These are phyloP conservation scores for Paragyromitra xinjiangensis DNA, from an alignment of 495 filamentous ascomycete genomes.

Conservation along the genomic window DNA sequence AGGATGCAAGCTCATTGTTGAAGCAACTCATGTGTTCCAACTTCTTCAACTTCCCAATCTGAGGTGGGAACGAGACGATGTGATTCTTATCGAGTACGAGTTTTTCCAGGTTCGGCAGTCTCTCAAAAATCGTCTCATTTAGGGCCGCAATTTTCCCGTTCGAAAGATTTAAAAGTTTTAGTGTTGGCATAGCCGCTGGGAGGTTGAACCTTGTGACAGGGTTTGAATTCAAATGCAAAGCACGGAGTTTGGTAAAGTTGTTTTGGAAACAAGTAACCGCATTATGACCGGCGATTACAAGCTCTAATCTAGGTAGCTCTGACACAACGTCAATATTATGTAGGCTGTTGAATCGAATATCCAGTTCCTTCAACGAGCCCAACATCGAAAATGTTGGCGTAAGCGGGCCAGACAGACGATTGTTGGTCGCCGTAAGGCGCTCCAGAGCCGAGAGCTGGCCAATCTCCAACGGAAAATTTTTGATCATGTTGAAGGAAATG, in stretches of 20 bases:
- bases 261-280: conserved; percentile 85
- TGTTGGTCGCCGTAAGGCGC: conserved; percentile 94
- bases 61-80: conserved; percentile 82
- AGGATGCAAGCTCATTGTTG: conserved; percentile 81
- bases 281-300: conserved; percentile 89
- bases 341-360: conserved; percentile 91
- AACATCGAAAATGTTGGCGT: conserved; percentile 74
- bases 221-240: conserved; percentile 87
- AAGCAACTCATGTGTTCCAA: conserved; percentile 94
- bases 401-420: conserved; percentile 78
- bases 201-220: conserved; percentile 93
- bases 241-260: conserved; percentile 81
- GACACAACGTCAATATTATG: conserved; percentile 84
- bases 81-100: conserved; percentile 94
- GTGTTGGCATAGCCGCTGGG: conserved; percentile 74
- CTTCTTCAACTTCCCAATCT: conserved; percentile 82
- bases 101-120: conserved; percentile 83
- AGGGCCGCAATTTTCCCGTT: conserved; percentile 86
- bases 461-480: conserved; percentile 75
- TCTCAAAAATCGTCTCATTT: conserved; percentile 83
- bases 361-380: conserved; percentile 83
- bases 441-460: conserved; percentile 80
- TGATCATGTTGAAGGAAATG: conserved; percentile 94
- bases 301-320: conserved; percentile 83
- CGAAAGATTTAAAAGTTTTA: conserved; percentile 86